Conservation (phyloP, 2,329 filamentous ascomycete genomes). For the Paecilomyces formosus region DNA sequence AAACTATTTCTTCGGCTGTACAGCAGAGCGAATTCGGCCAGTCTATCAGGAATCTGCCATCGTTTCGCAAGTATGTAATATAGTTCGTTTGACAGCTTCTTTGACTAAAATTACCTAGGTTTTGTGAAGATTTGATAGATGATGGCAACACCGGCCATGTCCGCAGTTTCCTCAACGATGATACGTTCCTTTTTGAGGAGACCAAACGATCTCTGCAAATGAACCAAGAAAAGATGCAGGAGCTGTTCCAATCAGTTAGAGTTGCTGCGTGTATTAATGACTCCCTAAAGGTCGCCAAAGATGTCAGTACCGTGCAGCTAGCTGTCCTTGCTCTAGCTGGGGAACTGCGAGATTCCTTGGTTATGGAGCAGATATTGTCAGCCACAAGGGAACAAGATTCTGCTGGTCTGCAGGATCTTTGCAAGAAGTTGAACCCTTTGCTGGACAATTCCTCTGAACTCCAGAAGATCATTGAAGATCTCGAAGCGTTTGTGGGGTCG, state of each 20-base stretch:
- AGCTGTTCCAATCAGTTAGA: constrained; percentile 26
- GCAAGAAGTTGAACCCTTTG: constrained; percentile 29
- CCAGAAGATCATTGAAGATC: constrained; percentile 35
- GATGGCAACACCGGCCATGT: constrained; percentile 25
- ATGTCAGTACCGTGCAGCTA: constrained; percentile 26
- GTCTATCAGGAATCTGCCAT: constrained; percentile 49
- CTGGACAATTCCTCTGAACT: constrained; percentile 30
- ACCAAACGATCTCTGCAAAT: constrained; percentile 28
- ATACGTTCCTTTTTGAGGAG: constrained; percentile 40
- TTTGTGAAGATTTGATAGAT: constrained; percentile 37
- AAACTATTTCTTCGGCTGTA: constrained; percentile 12
- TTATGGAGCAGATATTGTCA: constrained; percentile 46
- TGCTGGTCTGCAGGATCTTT: constrained; percentile 35
- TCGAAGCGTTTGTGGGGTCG: constrained; percentile 41
- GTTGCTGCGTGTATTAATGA: constrained; percentile 19
- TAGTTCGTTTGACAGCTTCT: not conserved
- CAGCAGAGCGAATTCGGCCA: constrained; percentile 41
- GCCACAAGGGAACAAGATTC: constrained; percentile 48
- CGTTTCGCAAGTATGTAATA: constrained; percentile 41
- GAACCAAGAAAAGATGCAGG: constrained; percentile 33
- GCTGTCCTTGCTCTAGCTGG: constrained; percentile 40
- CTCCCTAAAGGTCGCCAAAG: constrained; percentile 21
- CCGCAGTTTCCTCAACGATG: constrained; percentile 42
- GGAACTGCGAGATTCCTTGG: constrained; percentile 44
- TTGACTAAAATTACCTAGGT: constrained; percentile 14